Base-by-base conservation (phyloP, 768 basidiomycete species). In the Suillus sp. region DNA sequence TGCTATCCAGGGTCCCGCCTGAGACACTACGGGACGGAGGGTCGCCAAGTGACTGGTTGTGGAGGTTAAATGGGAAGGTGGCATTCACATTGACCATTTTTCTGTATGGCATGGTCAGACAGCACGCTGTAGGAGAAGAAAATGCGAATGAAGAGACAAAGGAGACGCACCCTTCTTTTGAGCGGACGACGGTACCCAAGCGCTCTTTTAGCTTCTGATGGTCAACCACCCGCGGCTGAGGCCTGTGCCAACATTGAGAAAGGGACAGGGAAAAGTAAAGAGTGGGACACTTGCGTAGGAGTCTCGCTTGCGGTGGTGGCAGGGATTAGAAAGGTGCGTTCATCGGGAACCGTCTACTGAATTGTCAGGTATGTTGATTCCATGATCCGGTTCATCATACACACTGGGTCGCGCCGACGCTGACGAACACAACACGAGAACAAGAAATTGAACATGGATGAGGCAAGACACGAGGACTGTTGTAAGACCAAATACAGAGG, bases 61-160 rank as follows among this genome's bases (percentile, higher is more conserved):
- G 82, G 9, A 89, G 77, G 69, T 86, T 84, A 75, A 90, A 89
- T 0, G 88, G 88, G 32, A 84, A 78, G 27, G 79, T 80, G 2
- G 85, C 83, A 61, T 82, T 81, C 16, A 90, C 82, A 62, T 89
- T 88, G 66, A 90, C 87, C 88, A 90, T 89, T 81, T 84, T 87
- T 37, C 88, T 90, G 71, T 38, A 57, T 37, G 62, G 16, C 25
- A 58, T 61, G 35, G 35, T 64, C 51, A 42, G 50, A 14, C 32
- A 38, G 62, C n/a, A 35, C 7, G 59, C 32, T 34, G 48, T n/a
- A n/a, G n/a, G 38, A 40, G n/a, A 27, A 57, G 38, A 18, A 25
- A 25, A 22, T 54, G 40, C 54, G n/a, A 43, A 60, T 35, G 37
- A 42, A 25, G 47, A 42, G 45, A 48, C 20, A 59, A 27, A 61